Evolutionary conservation across 257 asterid genomes (phyloP), one percentile per base, ranked within the genome.

Genomic region (Vinca minor): DNA sequence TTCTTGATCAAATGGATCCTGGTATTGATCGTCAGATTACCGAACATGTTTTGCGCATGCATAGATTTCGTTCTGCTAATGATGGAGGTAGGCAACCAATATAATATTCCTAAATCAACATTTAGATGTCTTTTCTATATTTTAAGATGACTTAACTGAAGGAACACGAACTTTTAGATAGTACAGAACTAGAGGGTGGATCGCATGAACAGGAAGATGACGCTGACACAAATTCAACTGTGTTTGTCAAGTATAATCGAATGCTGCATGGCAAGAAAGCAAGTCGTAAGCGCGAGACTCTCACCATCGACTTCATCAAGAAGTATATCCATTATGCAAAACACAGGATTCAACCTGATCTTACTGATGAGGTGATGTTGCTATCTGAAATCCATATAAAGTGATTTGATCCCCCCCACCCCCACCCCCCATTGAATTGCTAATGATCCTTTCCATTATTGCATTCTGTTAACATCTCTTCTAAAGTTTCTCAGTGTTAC

Each of bases 1-100:
- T 89, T 64, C 77, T 92, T 87, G 98, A 92, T 84, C 98, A 92
- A 92, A 92, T 92, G 98, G 94, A 92, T 80, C 86, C 96, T 64
- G 90, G 73, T 66, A 84, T 89, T 73, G 98, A 92, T 74, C 95
- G 93, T 45, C 84, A 75, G 73, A 89, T 92, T 62, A 83, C 98
- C 35, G 95, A 89, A 80, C 98, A 89, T 41, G 96, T 89, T 65
- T 65, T 92, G 72, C 87, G 96, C 12, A 85, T 89, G 98, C 98
- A 89, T 71, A 85, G 85, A 13, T 92, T 70, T 71, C 89, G 93
- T 63, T 78, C 96, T 11, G 79, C 78, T 70, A 79, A 63, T 44
- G 89, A 83, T 71, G 96, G 90, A 83, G 95, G 96, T 85, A 76
- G 26, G 74, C 42, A 46, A 52, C 7, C 23, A 6, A 15, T 52